phyloP scores from a whole-genome alignment of 2,329 filamentous ascomycete species.

The Metarhizium rileyi region DNA sequence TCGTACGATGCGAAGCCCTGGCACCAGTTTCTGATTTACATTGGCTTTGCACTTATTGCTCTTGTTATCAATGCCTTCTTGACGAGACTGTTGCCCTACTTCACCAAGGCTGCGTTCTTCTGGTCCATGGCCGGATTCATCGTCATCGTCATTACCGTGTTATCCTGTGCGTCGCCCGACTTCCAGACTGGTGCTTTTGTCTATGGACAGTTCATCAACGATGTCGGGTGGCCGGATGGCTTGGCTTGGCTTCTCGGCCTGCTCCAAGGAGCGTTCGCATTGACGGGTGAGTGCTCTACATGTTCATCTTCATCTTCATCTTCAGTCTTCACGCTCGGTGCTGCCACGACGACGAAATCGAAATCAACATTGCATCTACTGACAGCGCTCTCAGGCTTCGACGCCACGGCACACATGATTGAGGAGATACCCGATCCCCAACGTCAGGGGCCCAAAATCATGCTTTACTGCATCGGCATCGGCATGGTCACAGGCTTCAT shows the following conservation, averaged over 20 bases:
- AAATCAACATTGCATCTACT: background rate
- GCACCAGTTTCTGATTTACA: conserved; percentile 67
- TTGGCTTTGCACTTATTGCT: conserved; percentile 50
- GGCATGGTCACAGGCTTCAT: conserved; percentile 54
- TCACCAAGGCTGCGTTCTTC: conserved; percentile 60
- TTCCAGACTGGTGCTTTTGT: conserved; percentile 57
- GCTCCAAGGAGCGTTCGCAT: conserved; percentile 40
- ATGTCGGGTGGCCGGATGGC: conserved; percentile 60
- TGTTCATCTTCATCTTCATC: too few relatives aligned
- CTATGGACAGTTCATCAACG: conserved; percentile 58
- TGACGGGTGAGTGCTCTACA: conserved; percentile 23
- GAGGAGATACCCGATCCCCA: conserved; percentile 50
- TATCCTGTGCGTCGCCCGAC: conserved; percentile 55
- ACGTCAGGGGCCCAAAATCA: conserved; percentile 52
- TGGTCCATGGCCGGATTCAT: conserved; percentile 63
- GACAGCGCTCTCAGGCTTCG: conserved; percentile 26
- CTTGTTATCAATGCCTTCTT: conserved; percentile 57
- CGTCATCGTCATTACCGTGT: conserved; percentile 59
- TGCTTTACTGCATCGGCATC: conserved; percentile 55
- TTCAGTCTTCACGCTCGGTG: too few relatives aligned
- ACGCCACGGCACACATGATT: conserved; percentile 41
- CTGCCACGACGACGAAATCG: too few relatives aligned
- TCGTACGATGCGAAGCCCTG: conserved; percentile 48
- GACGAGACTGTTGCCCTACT: conserved; percentile 43
- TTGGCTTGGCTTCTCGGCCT: conserved; percentile 47